A percentile compares a stretch with the other conserved stretches of the same genome.
Conservation (phyloP, 1,139 yeast genomes). For the Debaryomyces sp. region DNA sequence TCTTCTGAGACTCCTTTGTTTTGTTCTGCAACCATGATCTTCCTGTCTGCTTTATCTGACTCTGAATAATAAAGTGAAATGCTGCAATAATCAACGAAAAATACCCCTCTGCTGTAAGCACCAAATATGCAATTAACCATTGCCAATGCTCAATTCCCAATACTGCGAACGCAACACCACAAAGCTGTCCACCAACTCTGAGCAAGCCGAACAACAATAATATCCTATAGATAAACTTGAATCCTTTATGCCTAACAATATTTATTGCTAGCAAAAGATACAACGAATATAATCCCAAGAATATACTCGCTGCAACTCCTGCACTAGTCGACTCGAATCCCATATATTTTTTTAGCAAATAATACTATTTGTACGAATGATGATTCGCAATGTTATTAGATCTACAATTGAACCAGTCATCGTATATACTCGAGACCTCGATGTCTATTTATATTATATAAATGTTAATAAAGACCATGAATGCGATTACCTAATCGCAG, state of each 20-base stretch:
- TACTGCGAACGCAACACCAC: conserved; percentile 37
- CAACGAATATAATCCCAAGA: conserved; percentile 29
- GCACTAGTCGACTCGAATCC: conserved; percentile 19
- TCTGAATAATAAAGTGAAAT: conserved; percentile 28
- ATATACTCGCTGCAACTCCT: conserved; percentile 40
- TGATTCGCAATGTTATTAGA: not conserved
- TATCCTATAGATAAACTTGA: conserved; percentile 23
- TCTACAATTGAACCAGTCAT: not conserved
- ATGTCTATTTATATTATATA: not conserved
- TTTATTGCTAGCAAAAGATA: conserved; percentile 21
- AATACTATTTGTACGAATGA: not conserved
- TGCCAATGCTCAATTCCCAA: conserved; percentile 29
- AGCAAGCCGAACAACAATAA: conserved; percentile 31
- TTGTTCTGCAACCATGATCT: conserved; percentile 15
- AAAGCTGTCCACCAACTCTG: conserved; percentile 36
- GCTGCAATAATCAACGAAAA: conserved; percentile 33
- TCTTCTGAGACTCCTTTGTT: not conserved
- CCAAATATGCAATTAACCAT: conserved; percentile 42
- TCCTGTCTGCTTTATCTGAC: conserved; percentile 24
- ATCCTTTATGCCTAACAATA: conserved; percentile 22
- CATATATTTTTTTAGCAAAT: conserved; percentile 9
- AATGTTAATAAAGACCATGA: not conserved
- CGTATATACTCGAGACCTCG: not conserved
- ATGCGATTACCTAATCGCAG: not conserved
- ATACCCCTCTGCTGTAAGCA: conserved; percentile 43